Conservation (phyloP, 2,329 filamentous ascomycete species). For the Colletotrichum limetticola region DNA sequence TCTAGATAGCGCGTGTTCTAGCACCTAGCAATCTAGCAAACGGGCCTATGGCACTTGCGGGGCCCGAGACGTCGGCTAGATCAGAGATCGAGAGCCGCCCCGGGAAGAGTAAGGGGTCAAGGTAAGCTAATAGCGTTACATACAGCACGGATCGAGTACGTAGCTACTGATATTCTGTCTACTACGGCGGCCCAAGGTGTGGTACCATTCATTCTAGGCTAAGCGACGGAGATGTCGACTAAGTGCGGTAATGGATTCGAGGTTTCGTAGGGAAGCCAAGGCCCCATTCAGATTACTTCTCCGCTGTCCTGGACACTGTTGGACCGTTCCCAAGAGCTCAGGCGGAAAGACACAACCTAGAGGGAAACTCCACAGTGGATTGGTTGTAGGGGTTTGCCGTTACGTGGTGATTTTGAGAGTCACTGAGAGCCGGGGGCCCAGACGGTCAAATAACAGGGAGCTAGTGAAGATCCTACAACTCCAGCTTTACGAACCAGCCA, state of each 20-base stretch:
- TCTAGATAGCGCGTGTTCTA: not conserved
- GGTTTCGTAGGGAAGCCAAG: constrained; percentile 25
- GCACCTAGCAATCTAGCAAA: constrained; percentile 6
- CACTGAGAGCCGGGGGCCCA: not conserved
- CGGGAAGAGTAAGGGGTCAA: constrained; percentile 4
- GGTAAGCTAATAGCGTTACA: not conserved
- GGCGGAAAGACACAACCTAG: not conserved
- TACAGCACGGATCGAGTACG: not conserved
- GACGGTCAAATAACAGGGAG: not conserved
- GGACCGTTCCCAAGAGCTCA: not conserved
- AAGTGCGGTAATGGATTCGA: constrained; percentile 32
- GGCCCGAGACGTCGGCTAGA: constrained; percentile 31
- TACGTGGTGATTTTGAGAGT: constrained; percentile 5
- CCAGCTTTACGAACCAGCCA: not conserved
- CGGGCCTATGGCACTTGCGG: constrained; percentile 22
- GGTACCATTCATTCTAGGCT: constrained; percentile 1
- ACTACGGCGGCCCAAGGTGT: constrained; percentile 6
- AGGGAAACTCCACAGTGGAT: not conserved
- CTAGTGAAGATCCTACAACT: constrained; percentile 1
- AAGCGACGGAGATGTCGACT: constrained; percentile 29
- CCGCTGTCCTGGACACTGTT: constrained; percentile 1
- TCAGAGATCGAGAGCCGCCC: constrained; percentile 34
- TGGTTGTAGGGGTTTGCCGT: not conserved
- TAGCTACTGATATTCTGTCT: not conserved
- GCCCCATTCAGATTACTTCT: constrained; percentile 19